A percentile compares a stretch with the other conserved stretches of the same genome.
phyloP scores from a whole-genome alignment of 441 rosid genomes.

The Metrosideros polymorpha region DNA sequence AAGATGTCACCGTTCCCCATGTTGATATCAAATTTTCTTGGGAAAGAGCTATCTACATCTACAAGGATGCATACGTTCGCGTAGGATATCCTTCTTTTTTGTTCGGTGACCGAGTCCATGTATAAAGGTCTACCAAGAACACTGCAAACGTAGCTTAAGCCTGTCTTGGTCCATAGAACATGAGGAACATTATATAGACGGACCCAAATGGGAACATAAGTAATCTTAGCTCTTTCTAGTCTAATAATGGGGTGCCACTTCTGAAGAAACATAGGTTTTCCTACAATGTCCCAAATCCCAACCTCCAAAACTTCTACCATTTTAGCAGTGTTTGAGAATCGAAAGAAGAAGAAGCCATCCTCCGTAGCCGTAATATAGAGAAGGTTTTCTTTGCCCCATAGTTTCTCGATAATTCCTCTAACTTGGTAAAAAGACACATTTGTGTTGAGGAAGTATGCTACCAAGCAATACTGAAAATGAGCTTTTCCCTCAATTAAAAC shows the following conservation, averaged over 20 bases:
- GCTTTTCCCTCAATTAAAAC: not conserved
- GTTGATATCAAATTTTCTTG: not conserved
- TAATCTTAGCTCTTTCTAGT: not conserved
- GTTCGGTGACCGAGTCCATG: not conserved
- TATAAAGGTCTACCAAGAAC: not conserved
- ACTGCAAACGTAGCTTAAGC: not conserved
- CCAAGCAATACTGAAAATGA: not conserved
- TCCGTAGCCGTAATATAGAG: not conserved
- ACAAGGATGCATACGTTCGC: not conserved
- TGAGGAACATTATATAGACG: not conserved
- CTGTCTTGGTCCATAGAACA: not conserved
- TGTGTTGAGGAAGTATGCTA: not conserved
- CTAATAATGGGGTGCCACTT: not conserved
- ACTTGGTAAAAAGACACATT: not conserved
- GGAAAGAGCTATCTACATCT: not conserved
- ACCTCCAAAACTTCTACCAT: not conserved
- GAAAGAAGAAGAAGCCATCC: not conserved
- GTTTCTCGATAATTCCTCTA: not conserved
- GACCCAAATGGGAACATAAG: not conserved
- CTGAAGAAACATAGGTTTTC: not conserved
- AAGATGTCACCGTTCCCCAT: not conserved
- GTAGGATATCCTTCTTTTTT: not conserved
- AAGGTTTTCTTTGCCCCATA: not conserved
- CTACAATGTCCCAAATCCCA: not conserved
- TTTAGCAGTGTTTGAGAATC: not conserved